These are phyloP conservation scores for Rutidosis leptorrhynchoides DNA, from an alignment of 129 eudicot genomes.

Conservation along the genomic window DNA sequence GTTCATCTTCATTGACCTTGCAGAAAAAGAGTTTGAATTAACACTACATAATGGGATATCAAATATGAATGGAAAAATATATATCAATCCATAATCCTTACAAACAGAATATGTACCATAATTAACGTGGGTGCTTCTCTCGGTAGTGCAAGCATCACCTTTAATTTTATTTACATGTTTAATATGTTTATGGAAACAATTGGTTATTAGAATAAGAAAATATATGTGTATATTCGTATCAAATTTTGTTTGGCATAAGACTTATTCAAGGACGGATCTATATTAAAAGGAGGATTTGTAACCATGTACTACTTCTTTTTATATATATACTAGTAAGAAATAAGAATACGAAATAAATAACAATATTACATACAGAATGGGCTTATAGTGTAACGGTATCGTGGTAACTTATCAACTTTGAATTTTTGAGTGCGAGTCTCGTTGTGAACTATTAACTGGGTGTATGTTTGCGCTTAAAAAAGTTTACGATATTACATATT, in stretches of 20 bases:
- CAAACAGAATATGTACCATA: neutral
- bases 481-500: no score
- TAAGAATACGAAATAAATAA: no score
- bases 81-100: neutral
- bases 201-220: neutral
- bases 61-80: neutral
- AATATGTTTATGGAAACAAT: neutral
- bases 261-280: neutral
- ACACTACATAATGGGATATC: slow-evolving; percentile 24
- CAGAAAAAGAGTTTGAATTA: neutral
- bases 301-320: neutral
- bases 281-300: neutral
- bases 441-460: no score
- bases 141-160: slow-evolving; percentile 1
- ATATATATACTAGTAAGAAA: no score
- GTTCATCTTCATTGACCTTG: slow-evolving; percentile 33
- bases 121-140: slow-evolving; percentile 29
- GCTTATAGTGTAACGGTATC: no score
- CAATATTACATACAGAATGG: no score
- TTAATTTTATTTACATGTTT: neutral
- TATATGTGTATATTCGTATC: neutral
- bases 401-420: no score
- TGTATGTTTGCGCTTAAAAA: no score
- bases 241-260: neutral
- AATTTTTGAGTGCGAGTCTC: no score